Conservation (phyloP, 2,329 filamentous ascomycete species). For the Cladosporium sp. region DNA sequence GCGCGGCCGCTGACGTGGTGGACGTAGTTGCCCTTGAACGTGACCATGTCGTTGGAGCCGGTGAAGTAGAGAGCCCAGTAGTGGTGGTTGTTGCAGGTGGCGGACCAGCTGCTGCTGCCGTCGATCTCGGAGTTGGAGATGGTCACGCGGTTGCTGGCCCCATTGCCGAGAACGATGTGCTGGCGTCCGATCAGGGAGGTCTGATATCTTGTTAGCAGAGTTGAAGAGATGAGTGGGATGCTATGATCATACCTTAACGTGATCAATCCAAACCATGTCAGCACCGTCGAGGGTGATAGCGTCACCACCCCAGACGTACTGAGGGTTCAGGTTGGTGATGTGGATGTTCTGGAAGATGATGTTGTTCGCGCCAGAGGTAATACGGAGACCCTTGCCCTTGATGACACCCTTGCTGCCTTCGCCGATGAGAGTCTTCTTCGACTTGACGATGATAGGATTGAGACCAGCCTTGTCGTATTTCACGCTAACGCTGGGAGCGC, state of each 20-base stretch:
- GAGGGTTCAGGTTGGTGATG: constrained; percentile 29
- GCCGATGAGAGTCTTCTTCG: constrained; percentile 38
- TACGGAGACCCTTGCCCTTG: constrained; percentile 36
- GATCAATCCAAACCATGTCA: constrained; percentile 28
- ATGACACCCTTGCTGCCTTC: constrained; percentile 34
- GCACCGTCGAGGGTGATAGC: constrained; percentile 27
- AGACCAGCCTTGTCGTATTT: constrained; percentile 32
- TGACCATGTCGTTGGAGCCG: constrained; percentile 50
- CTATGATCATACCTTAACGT: constrained; percentile 9
- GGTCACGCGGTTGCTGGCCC: constrained; percentile 51
- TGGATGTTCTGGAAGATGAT: constrained; percentile 46
- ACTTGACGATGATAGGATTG: constrained; percentile 28
- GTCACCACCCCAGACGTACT: constrained; percentile 32
- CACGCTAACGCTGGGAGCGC: constrained; percentile 36
- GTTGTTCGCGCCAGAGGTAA: constrained; percentile 40
- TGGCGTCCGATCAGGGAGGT: constrained; percentile 55
- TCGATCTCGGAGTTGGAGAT: constrained; percentile 58
- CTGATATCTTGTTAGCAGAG: constrained; percentile 19
- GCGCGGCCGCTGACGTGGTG: constrained; percentile 52
- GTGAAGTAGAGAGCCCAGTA: constrained; percentile 57
- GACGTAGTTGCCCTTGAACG: constrained; percentile 56
- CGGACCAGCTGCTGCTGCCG: constrained; percentile 49
- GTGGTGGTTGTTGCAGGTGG: constrained; percentile 54
- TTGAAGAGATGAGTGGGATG: constrained; percentile 6
- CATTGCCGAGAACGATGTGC: constrained; percentile 54